A percentile compares a stretch with the other conserved stretches of the same genome.
phyloP scores from a whole-genome alignment of 208 protist genomes.

The Lotmaria passim region DNA sequence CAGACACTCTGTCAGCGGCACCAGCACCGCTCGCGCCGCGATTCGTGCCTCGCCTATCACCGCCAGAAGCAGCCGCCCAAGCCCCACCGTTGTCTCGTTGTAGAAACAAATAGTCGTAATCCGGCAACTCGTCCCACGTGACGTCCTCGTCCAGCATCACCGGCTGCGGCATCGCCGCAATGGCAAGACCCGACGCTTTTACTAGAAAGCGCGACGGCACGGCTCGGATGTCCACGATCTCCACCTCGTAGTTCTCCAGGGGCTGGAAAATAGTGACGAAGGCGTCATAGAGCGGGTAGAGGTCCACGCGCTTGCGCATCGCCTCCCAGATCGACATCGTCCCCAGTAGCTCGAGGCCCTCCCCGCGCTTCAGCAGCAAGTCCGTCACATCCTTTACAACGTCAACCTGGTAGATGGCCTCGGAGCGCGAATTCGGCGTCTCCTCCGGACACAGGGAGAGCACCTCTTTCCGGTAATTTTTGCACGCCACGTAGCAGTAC shows the following conservation, averaged over 20 bases:
- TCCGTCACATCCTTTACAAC: conserved; percentile 88
- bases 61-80: too few species aligned
- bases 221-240: conserved; percentile 69
- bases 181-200: conserved; percentile 65
- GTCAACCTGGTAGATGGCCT: conserved; percentile 87
- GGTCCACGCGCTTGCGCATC: conserved; percentile 77
- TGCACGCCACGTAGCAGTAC: conserved; percentile 76
- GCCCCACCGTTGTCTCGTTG: too few species aligned
- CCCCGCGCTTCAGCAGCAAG: conserved; percentile 68
- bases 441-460: conserved; percentile 84
- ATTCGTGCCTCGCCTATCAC: too few species aligned
- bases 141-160: conserved; percentile 80
- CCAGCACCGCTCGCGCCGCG: neutral
- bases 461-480: conserved; percentile 82
- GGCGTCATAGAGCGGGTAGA: conserved; percentile 81
- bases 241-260: conserved; percentile 86
- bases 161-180: conserved; percentile 76
- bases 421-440: conserved; percentile 81
- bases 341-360: conserved; percentile 75
- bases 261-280: conserved; percentile 80
- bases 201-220: conserved; percentile 74
- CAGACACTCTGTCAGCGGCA: neutral
- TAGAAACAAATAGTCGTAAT: conserved; percentile 59
- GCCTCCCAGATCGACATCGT: conserved; percentile 73
- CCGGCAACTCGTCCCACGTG: conserved; percentile 74